Evolutionary conservation across 2,329 filamentous ascomycete genomes (phyloP), one percentile per base, ranked within the genome.

Genomic region (Mariannaea elegans): DNA sequence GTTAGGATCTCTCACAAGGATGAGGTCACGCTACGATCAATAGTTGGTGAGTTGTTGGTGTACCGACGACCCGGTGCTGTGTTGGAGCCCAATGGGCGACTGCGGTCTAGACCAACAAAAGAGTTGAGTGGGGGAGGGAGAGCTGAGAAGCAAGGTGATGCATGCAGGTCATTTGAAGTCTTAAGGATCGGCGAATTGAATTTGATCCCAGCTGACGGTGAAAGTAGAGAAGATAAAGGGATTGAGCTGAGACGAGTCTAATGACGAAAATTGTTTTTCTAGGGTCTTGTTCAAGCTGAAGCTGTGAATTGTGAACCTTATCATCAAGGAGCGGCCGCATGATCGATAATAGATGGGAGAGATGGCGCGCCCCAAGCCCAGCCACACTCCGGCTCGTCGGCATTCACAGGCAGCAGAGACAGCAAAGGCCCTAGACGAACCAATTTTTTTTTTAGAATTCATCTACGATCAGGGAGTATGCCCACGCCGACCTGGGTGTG

Each of bases 361-460:
- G 19, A n/a, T 32, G 12, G 13, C 27, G 27, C 19, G 16, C 34
- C 34, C 34, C 23, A 34, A 31, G 27, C 2, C 16, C 36, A 55
- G 51, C 51, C 51, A 55, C 51, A 39, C 47, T 18, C 51, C 51
- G 51, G 51, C 23, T 32, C 42, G 16, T 47, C 44, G 51, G 42
- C 42, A 24, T 19, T 38, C 51, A 12, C 16, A 38, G 14, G 18
- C 24, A 18, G 49, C 21, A 18, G 27, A 5, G 5, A 7, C 41
- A 18, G 42, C 18, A 7, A 14, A 32, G 51, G 16, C 38, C 38
- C 19, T 38, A 7, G 16, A 38, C n/a, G n/a, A n/a, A n/a, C n/a
- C n/a, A n/a, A n/a, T n/a, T n/a, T n/a, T n/a, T n/a, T n/a, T n/a
- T n/a, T n/a, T n/a, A n/a, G n/a, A n/a, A n/a, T n/a, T n/a, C n/a